Evolutionary conservation across 2,329 filamentous ascomycete species (phyloP).

Genomic region (Arthrobotrys conoides): DNA sequence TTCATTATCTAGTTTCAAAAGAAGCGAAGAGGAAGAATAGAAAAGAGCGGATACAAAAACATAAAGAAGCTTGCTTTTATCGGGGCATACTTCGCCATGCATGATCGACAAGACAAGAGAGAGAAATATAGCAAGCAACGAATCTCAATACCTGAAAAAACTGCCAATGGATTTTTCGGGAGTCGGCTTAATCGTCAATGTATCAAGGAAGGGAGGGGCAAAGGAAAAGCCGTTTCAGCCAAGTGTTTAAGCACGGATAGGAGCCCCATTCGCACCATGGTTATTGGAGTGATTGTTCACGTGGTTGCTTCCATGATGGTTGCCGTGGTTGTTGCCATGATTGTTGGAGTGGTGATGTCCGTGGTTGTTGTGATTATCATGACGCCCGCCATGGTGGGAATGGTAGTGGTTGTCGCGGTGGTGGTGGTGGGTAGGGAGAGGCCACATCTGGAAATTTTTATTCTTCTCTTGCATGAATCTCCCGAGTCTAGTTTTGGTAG

Average conservation of each 20-base stretch:
- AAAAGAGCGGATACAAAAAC: slow-evolving; percentile 51
- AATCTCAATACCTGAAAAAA: slow-evolving; percentile 26
- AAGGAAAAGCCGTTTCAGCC: slow-evolving; percentile 4
- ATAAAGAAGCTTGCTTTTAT: slow-evolving; percentile 47
- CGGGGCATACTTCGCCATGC: slow-evolving; percentile 45
- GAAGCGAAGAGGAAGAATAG: slow-evolving; percentile 28
- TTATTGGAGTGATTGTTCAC: slow-evolving; percentile 70
- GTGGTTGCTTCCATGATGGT: slow-evolving; percentile 73
- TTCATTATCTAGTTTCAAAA: slow-evolving; percentile 60
- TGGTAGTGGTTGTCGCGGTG: slow-evolving; percentile 32
- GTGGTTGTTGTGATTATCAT: slow-evolving; percentile 72
- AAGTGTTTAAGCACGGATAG: slow-evolving; percentile 39
- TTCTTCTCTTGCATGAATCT: slow-evolving; percentile 61
- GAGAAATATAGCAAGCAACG: slow-evolving; percentile 31
- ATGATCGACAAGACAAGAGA: slow-evolving; percentile 39
- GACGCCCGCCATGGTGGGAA: slow-evolving; percentile 66
- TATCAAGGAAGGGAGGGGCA: slow-evolving; percentile 8
- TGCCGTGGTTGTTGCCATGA: slow-evolving; percentile 64
- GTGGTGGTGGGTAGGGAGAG: slow-evolving; percentile 34
- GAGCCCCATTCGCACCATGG: slow-evolving; percentile 46
- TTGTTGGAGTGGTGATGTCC: slow-evolving; percentile 68
- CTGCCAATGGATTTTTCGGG: slow-evolving; percentile 9
- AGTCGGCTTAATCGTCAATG: slow-evolving; percentile 26
- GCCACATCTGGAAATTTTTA: slow-evolving; percentile 61
- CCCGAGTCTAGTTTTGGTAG: slow-evolving; percentile 58